Percentiles rank a stretch among this genome's conserved stretches.
phyloP scores from a whole-genome alignment of 805 yeast species.

The Wickerhamiella bombiphila region DNA sequence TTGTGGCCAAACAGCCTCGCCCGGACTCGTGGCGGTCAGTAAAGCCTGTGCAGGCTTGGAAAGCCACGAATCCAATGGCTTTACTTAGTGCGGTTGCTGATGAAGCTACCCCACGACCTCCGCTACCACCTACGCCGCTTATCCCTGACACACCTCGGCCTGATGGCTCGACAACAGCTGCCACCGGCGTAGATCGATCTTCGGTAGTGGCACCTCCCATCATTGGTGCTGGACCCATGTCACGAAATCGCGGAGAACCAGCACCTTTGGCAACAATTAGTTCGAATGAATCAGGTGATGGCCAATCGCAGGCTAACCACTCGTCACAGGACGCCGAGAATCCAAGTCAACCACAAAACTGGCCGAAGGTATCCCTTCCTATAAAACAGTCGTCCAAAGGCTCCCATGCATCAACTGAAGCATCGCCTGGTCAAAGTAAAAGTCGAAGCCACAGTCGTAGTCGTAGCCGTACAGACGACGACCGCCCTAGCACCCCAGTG shows the following conservation, averaged over 20 bases:
- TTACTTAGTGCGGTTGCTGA: slow-evolving; percentile 2
- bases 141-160: too few relatives aligned
- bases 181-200: too few relatives aligned
- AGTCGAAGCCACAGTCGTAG: slow-evolving; percentile 5
- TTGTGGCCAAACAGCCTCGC: slow-evolving; percentile 9
- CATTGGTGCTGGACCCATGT: too few relatives aligned
- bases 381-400: neutral
- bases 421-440: neutral
- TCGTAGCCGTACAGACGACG: neutral
- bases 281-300: too few relatives aligned
- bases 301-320: too few relatives aligned
- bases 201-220: too few relatives aligned
- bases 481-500: neutral
- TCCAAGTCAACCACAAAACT: neutral
- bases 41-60: slow-evolving; percentile 12
- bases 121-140: too few relatives aligned
- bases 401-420: neutral
- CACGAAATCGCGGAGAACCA: too few relatives aligned
- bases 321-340: too few relatives aligned
- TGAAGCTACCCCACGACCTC: neutral
- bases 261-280: too few relatives aligned
- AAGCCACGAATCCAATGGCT: slow-evolving; percentile 11
- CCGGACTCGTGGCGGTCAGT: slow-evolving; percentile 10
- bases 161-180: too few relatives aligned
- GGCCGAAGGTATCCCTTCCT: slow-evolving; percentile 11